Percentiles rank a stretch among this genome's conserved stretches.
Evolutionary conservation across 2,329 filamentous ascomycete genomes (phyloP).

Genomic region (Diplodia seriata): DNA sequence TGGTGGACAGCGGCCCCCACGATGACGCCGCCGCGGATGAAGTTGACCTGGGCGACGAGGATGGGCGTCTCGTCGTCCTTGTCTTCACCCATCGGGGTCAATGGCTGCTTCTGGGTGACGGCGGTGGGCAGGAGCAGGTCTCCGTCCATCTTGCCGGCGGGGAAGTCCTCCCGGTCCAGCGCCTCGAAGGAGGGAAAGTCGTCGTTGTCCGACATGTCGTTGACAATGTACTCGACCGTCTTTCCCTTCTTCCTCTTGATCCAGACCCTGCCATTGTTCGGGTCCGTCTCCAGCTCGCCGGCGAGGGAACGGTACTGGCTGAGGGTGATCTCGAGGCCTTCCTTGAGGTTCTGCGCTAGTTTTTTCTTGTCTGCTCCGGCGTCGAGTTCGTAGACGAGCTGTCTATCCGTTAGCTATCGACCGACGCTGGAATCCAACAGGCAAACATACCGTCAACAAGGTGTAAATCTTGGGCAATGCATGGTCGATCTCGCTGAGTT

Average conservation of each 20-base stretch:
- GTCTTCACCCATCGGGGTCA: constrained; percentile 33
- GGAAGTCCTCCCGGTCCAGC: constrained; percentile 36
- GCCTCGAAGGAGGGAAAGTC: constrained; percentile 35
- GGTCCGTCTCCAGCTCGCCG: constrained; percentile 35
- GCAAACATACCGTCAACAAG: background rate
- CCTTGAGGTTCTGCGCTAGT: constrained; percentile 34
- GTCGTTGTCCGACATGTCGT: constrained; percentile 33
- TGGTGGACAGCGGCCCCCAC: constrained; percentile 41
- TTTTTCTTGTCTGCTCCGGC: constrained; percentile 8
- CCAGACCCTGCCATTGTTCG: constrained; percentile 35
- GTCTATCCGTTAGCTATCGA: background rate
- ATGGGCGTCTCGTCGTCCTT: constrained; percentile 28
- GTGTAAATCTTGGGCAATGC: constrained; percentile 18
- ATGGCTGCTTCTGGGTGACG: constrained; percentile 33
- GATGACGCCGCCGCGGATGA: constrained; percentile 42
- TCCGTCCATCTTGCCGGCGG: constrained; percentile 31
- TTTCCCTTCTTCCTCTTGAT: constrained; percentile 34
- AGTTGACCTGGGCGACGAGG: constrained; percentile 40
- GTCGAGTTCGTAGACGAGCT: constrained; percentile 38
- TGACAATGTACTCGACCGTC: constrained; percentile 34
- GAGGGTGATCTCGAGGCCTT: constrained; percentile 37
- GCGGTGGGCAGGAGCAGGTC: constrained; percentile 31
- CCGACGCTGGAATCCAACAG: background rate
- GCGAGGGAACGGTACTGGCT: constrained; percentile 35
- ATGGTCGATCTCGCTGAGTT: constrained; percentile 27